Evolutionary conservation across 805 yeast genomes (phyloP).

Genomic region (Saccharomyces eubayanus): DNA sequence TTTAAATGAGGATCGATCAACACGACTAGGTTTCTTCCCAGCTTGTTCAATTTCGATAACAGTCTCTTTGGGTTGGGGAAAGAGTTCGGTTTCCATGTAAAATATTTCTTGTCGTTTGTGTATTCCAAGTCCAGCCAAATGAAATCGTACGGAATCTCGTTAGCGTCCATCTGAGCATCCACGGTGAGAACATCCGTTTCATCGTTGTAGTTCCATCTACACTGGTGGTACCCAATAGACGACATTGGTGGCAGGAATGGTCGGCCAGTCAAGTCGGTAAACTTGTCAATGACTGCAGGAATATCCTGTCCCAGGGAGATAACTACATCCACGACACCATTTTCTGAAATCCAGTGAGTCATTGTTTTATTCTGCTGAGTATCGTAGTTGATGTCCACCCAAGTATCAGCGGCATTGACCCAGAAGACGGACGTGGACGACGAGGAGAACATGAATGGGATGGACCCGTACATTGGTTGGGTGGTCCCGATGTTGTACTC

Average conservation of each 20-base stretch:
- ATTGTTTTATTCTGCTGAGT: conserved; percentile 23
- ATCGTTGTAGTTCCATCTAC: conserved; percentile 94
- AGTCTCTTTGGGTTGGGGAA: conserved; percentile 71
- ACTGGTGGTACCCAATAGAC: conserved; percentile 87
- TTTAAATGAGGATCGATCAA: conserved; percentile 91
- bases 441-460: conserved; percentile 77
- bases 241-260: conserved; percentile 67
- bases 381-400: conserved; percentile 51
- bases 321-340: conserved; percentile 72
- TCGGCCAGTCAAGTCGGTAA: conserved; percentile 65
- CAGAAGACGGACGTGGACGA: conserved; percentile 74
- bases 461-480: conserved; percentile 90
- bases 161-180: conserved; percentile 57
- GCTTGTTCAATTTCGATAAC: conserved; percentile 53
- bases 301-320: conserved; percentile 51
- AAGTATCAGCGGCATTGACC: conserved; percentile 90
- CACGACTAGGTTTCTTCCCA: conserved; percentile 74
- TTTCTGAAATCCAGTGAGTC: conserved; percentile 93
- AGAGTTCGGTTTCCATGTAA: conserved; percentile 73
- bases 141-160: conserved; percentile 76
- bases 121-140: conserved; percentile 96
- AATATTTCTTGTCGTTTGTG: conserved; percentile 76
- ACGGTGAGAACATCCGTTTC: conserved; percentile 78
- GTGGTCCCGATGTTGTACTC: conserved; percentile 80
- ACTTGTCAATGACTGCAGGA: conserved; percentile 50